Base-by-base conservation (phyloP, 2,329 filamentous ascomycete species). In the Huntiella abstrusa region DNA sequence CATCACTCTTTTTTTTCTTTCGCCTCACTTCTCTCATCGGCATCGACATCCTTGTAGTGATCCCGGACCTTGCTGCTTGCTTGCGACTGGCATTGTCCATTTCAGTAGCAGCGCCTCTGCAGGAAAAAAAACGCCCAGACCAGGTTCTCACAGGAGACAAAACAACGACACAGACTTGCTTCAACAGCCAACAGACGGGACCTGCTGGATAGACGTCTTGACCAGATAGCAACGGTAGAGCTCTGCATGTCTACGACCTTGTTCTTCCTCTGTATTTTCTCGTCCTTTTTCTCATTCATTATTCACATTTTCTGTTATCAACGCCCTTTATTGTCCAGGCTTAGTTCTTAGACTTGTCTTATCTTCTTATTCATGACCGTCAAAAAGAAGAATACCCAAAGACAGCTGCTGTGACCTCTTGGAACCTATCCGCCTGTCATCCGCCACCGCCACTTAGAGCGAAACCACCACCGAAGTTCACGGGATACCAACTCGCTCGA, bases 61-160 rank as follows among this genome's bases (percentile, higher is more conserved):
- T 41, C 40, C 40, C 33, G 40, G 40, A 41, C 40, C 33, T 28
- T 41, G 40, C 40, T 41, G 40, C 40, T 19, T 41, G 40, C 40
- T 41, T 41, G 15, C 15, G 13, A 13, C 40, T 41, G 22, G 22
- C 22, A 28, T 28, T 28, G 22, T 28, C 22, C 22, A 28, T 10
- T 41, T 13, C 33, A 28, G 22, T 28, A 28, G 22, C 40, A 32
- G 22, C 12, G 33, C 40, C 40, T 19, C 16, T 15, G 19, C 40
- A 28, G 22, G 22, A 28, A 28, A 28, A 28, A 19, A 41, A 32
- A 32, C 28, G 40, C 40, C 40, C 40, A 41, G 40, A 28, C 37
- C 40, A 41, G 40, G 33, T 41, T 41, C 40, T 41, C 40, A 28
- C 40, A 41, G 40, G 12, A 41, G 19, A 28, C 17, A 41, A 41